Percentiles rank a stretch among this genome's conserved stretches.
These are phyloP conservation scores for Sporisorium exsertum DNA, from an alignment of 1,284 basidiomycete species.

Conservation along the genomic window DNA sequence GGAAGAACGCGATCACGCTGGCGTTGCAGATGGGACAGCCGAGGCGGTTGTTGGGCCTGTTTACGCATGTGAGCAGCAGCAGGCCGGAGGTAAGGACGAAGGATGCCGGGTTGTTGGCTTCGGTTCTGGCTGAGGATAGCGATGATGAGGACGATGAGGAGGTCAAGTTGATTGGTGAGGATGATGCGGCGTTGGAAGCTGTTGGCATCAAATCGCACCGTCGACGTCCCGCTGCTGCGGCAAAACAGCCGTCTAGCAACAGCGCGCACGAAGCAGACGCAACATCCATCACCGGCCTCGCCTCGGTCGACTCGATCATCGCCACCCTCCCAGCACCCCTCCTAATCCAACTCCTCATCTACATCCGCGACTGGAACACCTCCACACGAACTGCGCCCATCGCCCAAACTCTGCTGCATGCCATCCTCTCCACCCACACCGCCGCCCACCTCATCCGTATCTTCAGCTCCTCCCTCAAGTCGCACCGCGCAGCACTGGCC, in stretches of 20 bases:
- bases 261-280: constrained; percentile 11
- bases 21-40: constrained; percentile 94
- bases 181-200: constrained; percentile 2
- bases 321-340: constrained; percentile 78
- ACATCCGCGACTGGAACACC: constrained; percentile 93
- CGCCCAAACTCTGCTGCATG: constrained; percentile 86
- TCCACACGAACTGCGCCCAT: constrained; percentile 85
- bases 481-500: constrained; percentile 16
- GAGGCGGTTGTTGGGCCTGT: constrained; percentile 83
- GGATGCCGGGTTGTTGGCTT: constrained; percentile 4
- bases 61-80: constrained; percentile 71
- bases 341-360: constrained; percentile 83
- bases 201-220: background rate
- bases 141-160: constrained; percentile 12
- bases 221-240: background rate
- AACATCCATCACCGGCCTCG: constrained; percentile 59
- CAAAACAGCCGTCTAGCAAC: background rate
- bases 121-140: constrained; percentile 8
- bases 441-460: constrained; percentile 81
- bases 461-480: constrained; percentile 71
- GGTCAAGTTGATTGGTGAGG: background rate
- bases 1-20: constrained; percentile 87
- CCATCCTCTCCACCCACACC: constrained; percentile 80
- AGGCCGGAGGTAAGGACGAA: constrained; percentile 31
- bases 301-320: constrained; percentile 74